A percentile compares a stretch with the other conserved stretches of the same genome.
Evolutionary conservation across 2,329 filamentous ascomycete species (phyloP).

Genomic region (Colletotrichum horii): DNA sequence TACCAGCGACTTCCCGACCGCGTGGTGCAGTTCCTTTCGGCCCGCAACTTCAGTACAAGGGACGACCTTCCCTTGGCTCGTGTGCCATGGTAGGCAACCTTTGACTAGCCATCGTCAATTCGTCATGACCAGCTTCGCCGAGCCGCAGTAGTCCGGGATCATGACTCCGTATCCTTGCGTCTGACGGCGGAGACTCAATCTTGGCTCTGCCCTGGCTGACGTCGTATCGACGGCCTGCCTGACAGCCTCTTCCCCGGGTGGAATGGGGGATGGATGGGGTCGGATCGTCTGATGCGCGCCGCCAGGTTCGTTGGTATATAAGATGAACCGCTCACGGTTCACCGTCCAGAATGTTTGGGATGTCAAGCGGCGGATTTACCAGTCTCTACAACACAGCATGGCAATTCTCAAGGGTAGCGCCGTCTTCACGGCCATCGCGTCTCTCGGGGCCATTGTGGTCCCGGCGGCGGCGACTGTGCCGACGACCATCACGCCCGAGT

Average conservation of each 20-base stretch:
- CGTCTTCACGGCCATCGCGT: conserved; percentile 20
- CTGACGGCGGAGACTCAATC: not conserved
- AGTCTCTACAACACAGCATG: conserved; percentile 6
- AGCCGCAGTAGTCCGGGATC: conserved; percentile 5
- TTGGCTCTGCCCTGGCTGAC: conserved; percentile 17
- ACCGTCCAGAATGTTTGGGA: not conserved
- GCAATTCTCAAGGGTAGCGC: conserved; percentile 15
- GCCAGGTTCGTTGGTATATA: not conserved
- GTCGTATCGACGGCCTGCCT: not conserved
- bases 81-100: not conserved
- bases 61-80: not conserved
- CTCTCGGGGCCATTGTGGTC: conserved; percentile 12
- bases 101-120: not conserved
- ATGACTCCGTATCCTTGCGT: conserved; percentile 14
- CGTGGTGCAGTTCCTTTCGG: not conserved
- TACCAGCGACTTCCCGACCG: not conserved
- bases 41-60: conserved; percentile 6
- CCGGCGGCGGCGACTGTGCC: conserved; percentile 1
- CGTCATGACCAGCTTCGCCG: not conserved
- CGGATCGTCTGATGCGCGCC: not conserved
- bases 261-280: not conserved
- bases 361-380: conserved; percentile 1
- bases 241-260: not conserved
- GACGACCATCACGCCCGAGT: conserved; percentile 13
- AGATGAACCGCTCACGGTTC: conserved; percentile 1